Evolutionary conservation across 2,329 filamentous ascomycete genomes (phyloP), one percentile per base, ranked within the genome.

Genomic region (Claviceps sp.): DNA sequence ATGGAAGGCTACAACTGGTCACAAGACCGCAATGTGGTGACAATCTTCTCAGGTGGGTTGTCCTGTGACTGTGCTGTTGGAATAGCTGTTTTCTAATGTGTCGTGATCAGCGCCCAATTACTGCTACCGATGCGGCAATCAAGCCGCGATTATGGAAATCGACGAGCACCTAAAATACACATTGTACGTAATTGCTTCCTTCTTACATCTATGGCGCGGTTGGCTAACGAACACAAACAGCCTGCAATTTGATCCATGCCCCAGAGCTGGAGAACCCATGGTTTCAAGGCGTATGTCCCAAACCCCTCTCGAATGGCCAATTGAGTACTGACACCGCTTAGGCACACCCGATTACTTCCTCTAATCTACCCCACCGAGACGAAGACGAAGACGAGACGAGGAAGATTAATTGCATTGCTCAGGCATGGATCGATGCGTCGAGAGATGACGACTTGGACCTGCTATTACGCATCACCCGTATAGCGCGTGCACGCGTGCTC

Each of bases 1-100:
- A 98, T 97, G 91, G 93, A 98, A 70, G 93, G 93, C 48, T 98
- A 97, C 72, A 98, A 97, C 69, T 98, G 93, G 93, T 96, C 90
- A 59, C 93, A 97, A 70, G 93, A 97, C 67, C 77, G 91, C 59
- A 97, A 98, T 61, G 93, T 98, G 50, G 93, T 98, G 56, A 98
- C 93, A 40, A 97, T 98, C 64, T 98, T 98, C 75, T 96, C 90
- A 60, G 89, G 87, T 91, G 73, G 58, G 64, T 19, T 19, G 30
- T 34, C 30, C 30, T 11, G 10, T 34, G 30, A 11, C 30, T 34
- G 30, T 34, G 30, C 30, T 34, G 30, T 34, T 10, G 6, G 40
- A 14, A 19, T 19, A 14, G 34, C 8, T 22, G 4, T 48, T 14
- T 14, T 14, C 51, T 52, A 26, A 48, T 38, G 24, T 55, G 51